Conservation (phyloP, 129 eudicot genomes). For the Helianthus annuus region DNA sequence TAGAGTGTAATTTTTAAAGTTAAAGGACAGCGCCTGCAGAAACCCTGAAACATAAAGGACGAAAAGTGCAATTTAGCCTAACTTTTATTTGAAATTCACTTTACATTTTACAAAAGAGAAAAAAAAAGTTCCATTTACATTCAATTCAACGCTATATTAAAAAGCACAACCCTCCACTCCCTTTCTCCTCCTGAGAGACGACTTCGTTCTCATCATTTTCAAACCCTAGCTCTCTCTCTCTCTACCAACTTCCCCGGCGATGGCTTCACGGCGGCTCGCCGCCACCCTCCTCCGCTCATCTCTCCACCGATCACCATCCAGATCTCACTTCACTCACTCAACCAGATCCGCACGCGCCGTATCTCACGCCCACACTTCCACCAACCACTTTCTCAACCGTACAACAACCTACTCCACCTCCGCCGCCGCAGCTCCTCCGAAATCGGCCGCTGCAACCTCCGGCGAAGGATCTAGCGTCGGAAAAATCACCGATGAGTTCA, state of each 20-base stretch:
- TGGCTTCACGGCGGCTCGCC: slow-evolving; percentile 21
- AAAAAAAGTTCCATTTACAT: not conserved
- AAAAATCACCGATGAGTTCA: slow-evolving; percentile 22
- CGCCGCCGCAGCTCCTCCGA: slow-evolving; percentile 10
- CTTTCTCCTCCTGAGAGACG: not conserved
- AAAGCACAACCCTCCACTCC: not conserved
- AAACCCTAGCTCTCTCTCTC: not conserved
- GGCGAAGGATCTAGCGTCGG: not conserved
- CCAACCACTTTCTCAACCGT: slow-evolving; percentile 3
- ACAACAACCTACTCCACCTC: slow-evolving; percentile 9
- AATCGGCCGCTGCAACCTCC: not conserved
- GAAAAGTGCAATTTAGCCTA: no score
- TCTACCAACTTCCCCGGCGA: not conserved
- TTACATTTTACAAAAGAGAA: not conserved
- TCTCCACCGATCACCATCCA: slow-evolving; percentile 12
- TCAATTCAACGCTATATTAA: not conserved
- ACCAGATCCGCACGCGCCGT: not conserved
- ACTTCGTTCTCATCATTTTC: not conserved
- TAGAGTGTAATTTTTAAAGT: no score
- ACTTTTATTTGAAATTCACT: no score
- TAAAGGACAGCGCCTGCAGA: no score
- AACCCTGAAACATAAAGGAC: no score
- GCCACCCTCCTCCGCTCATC: slow-evolving; percentile 12
- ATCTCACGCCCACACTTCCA: slow-evolving; percentile 8
- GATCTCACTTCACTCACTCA: slow-evolving; percentile 6